Evolutionary conservation across 108 stramenopile genomes (phyloP).

Genomic region (Hondaea fermentalgiana): DNA sequence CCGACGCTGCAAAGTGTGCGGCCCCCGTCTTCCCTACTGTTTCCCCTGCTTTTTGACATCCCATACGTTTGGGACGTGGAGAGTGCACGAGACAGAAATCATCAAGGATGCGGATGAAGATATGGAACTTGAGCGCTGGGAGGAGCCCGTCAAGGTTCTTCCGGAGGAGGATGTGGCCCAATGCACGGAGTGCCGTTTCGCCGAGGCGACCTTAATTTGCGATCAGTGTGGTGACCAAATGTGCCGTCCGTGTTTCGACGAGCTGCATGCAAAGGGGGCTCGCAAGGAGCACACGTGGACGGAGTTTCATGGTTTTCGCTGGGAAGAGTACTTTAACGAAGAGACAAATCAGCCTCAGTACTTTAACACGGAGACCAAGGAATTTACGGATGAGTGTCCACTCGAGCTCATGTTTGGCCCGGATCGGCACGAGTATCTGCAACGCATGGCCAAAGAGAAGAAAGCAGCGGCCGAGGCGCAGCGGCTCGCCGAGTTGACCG

Average conservation of each 20-base stretch:
- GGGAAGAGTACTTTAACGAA: conserved; percentile 10
- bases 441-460: neutral
- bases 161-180: neutral
- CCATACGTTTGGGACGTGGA: neutral
- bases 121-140: neutral
- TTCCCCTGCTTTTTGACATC: neutral
- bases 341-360: neutral
- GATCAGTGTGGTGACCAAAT: conserved; percentile 16
- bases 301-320: neutral
- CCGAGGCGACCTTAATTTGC: neutral
- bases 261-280: neutral
- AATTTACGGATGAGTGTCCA: neutral
- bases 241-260: neutral
- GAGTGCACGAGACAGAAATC: neutral
- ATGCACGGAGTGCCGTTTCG: neutral
- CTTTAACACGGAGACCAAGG: neutral
- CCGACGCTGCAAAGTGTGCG: neutral
- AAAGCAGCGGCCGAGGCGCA: neutral
- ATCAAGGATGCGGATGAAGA: neutral
- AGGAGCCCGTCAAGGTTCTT: neutral
- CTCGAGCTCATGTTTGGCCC: conserved; percentile 20
- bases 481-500: neutral
- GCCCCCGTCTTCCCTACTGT: neutral
- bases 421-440: neutral
- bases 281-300: neutral